phyloP scores from a whole-genome alignment of 768 basidiomycete species.

The Tylopilus sp. region DNA sequence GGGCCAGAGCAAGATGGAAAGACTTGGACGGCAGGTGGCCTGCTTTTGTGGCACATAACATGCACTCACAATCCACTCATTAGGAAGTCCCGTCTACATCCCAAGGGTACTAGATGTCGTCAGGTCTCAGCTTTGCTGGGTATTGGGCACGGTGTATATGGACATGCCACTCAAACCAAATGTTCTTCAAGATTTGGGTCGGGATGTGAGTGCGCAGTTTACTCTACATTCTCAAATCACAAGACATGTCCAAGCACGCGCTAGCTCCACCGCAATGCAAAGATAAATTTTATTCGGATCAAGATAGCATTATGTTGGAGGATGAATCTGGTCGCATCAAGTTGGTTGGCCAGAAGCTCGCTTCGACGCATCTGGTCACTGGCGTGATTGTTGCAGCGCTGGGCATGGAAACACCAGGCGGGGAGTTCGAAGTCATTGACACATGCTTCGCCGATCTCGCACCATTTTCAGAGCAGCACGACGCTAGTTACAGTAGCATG shows the following conservation, averaged over 20 bases:
- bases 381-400: constrained; percentile 89
- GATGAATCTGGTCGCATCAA: constrained; percentile 93
- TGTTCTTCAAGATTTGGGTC: constrained; percentile 90
- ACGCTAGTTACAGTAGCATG: constrained; percentile 42
- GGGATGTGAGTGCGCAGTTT: constrained; percentile 64
- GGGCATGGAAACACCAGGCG: constrained; percentile 83
- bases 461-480: constrained; percentile 36
- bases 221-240: constrained; percentile 3
- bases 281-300: constrained; percentile 68
- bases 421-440: constrained; percentile 94
- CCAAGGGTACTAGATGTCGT: constrained; percentile 83
- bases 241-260: constrained; percentile 59
- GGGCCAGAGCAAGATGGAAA: constrained; percentile 51
- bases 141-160: constrained; percentile 95
- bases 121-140: constrained; percentile 81
- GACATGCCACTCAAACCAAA: constrained; percentile 99
- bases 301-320: constrained; percentile 86
- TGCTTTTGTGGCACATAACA: background rate
- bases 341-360: constrained; percentile 74
- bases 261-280: constrained; percentile 79
- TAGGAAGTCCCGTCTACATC: constrained; percentile 70
- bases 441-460: constrained; percentile 83
- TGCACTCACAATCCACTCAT: constrained; percentile 10
- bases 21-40: constrained; percentile 36
- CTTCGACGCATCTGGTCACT: constrained; percentile 69